Evolutionary conservation across 2,329 filamentous ascomycete species (phyloP).

Genomic region (Fusarium sp.): DNA sequence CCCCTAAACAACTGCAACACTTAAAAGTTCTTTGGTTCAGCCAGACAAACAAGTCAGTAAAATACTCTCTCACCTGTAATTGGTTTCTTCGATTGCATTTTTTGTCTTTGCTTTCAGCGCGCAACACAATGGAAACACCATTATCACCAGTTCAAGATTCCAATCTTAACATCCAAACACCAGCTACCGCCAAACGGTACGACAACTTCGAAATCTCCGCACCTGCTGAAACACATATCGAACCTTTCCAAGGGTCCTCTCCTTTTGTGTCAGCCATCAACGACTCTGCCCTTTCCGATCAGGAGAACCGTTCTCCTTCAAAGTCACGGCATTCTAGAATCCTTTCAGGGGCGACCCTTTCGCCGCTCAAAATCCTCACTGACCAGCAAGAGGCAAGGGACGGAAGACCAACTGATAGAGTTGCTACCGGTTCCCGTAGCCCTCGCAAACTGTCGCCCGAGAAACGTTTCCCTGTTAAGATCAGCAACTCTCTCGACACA

Average conservation of each 20-base stretch:
- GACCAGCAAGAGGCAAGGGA: constrained; percentile 48
- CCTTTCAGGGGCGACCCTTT: constrained; percentile 67
- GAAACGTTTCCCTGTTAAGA: constrained; percentile 71
- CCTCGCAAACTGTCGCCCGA: constrained; percentile 63
- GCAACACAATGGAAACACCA: constrained; percentile 45
- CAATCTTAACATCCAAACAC: constrained; percentile 45
- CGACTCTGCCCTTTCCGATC: constrained; percentile 51
- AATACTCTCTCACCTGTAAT: background rate
- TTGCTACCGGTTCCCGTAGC: constrained; percentile 54
- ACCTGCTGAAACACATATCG: constrained; percentile 25
- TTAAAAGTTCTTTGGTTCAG: constrained; percentile 16
- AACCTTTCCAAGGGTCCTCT: constrained; percentile 40
- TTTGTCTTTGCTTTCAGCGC: constrained; percentile 34
- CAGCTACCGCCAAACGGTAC: constrained; percentile 36
- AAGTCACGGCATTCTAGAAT: constrained; percentile 66
- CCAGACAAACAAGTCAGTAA: constrained; percentile 11
- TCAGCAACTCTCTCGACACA: constrained; percentile 54
- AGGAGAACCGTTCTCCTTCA: constrained; percentile 61
- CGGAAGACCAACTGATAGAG: constrained; percentile 36
- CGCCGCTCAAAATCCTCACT: constrained; percentile 67
- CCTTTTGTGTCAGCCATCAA: constrained; percentile 48
- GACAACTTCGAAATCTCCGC: constrained; percentile 42
- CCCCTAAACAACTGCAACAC: constrained; percentile 30
- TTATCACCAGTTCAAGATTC: constrained; percentile 44
- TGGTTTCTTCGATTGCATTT: constrained; percentile 23